Base-by-base conservation (phyloP, 768 basidiomycete species). In the Leccinum longicurvipes region DNA sequence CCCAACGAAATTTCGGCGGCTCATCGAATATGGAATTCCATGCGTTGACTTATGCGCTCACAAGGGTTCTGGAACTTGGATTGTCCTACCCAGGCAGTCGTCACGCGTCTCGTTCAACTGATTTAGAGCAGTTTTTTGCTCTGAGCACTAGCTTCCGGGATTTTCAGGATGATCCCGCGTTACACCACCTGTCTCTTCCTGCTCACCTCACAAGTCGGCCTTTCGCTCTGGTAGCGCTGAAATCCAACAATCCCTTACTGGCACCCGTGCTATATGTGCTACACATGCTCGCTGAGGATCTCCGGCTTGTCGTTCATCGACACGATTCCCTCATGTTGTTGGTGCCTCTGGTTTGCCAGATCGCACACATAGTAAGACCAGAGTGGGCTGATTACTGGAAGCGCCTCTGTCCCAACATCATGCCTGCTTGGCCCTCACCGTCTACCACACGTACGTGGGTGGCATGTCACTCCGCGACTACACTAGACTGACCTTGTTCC, bases 331-430 rank as follows among this genome's bases (percentile, higher is more conserved):
- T 94, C 34, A 63, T 79, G 41, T 71, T 74, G 50, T 73, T 94
- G 10, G 84, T 79, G 9, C 82, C 84, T 8, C 60, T 89, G 28
- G 79, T 91, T 28, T 87, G 86, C 65, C 75, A 77, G 5, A 69
- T 89, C 54, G 84, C 86, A 52, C 65, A 79, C 23, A 73, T 82
- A 14, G 79, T 91, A 15, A 82, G 89, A 19, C 84, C 86, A 0
- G 93, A 93, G 65, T 96, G 93, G 94, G 83, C 83, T 6, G 93
- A 97, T 71, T 94, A 94, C 66, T 96, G 93, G 94, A 87, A 87
- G 64, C 81, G 93, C 12, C 73, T 92, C 41, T 84, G 84, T 61
- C 89, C 92, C 4, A 79, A 81, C 45, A 78, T 79, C 25, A 73
- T 80, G 60, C 71, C 74, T n/a, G 67, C 71, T 27, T 90, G 90